A percentile compares a stretch with the other conserved stretches of the same genome.
Conservation (phyloP, 2,329 filamentous ascomycete species). For the Gliomastix tumulicola region DNA sequence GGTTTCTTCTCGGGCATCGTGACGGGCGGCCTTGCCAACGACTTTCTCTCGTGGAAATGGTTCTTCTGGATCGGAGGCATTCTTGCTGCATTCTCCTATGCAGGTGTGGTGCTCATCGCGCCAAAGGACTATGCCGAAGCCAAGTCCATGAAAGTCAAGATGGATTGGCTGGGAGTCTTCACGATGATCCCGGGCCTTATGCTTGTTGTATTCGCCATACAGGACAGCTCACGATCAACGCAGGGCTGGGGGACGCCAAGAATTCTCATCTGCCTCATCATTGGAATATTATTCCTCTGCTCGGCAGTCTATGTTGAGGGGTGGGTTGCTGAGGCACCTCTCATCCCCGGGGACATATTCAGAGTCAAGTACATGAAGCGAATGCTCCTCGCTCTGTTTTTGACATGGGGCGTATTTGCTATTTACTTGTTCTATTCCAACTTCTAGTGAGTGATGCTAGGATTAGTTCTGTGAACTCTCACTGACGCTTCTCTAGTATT, state of each 20-base stretch:
- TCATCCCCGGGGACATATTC: constrained; percentile 60
- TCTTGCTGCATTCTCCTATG: constrained; percentile 36
- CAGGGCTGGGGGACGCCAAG: constrained; percentile 59
- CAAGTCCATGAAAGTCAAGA: constrained; percentile 23
- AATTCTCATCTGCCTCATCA: constrained; percentile 50
- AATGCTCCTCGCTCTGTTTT: constrained; percentile 46
- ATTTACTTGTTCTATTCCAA: constrained; percentile 57
- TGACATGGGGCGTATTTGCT: constrained; percentile 46
- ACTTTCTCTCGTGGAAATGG: constrained; percentile 55
- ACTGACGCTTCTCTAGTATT: no score
- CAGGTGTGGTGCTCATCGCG: constrained; percentile 31
- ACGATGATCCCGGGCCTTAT: constrained; percentile 52
- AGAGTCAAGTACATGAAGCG: constrained; percentile 53
- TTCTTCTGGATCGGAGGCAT: constrained; percentile 59
- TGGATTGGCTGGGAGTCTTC: constrained; percentile 55
- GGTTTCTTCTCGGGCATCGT: constrained; percentile 59
- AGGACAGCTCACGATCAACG: constrained; percentile 55
- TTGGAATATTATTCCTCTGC: constrained; percentile 46
- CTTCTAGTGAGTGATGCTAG: constrained; percentile 54
- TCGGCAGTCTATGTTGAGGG: constrained; percentile 57
- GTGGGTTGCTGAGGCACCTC: constrained; percentile 51
- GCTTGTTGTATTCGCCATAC: constrained; percentile 63
- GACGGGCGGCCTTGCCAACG: constrained; percentile 53
- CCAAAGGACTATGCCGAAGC: constrained; percentile 25
- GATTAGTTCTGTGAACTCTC: no score